phyloP scores from a whole-genome alignment of 2,329 filamentous ascomycete species.

The Curvularia hawaiiensis region DNA sequence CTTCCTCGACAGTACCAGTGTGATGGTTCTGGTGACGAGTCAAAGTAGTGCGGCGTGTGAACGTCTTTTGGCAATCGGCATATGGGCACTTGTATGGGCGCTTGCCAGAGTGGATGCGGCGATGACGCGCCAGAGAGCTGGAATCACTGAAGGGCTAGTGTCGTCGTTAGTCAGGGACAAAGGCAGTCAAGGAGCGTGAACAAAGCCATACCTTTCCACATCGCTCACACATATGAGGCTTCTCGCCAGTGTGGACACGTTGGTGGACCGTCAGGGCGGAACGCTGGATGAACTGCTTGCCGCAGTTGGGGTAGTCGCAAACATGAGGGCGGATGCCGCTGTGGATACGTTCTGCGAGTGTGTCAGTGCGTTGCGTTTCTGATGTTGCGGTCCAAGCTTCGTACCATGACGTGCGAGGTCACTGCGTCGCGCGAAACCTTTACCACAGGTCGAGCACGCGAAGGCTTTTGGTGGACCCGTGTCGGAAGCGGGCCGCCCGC shows the following conservation, averaged over 20 bases:
- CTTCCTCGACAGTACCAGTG: constrained; percentile 92
- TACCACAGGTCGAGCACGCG: constrained; percentile 85
- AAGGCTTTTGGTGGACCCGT: constrained; percentile 73
- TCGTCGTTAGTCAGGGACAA: constrained; percentile 29
- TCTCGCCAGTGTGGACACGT: constrained; percentile 95
- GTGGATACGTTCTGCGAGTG: constrained; percentile 82
- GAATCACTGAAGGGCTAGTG: constrained; percentile 91
- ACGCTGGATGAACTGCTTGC: constrained; percentile 96
- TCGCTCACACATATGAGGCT: constrained; percentile 96
- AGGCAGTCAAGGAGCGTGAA: background rate
- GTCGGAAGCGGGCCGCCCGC: constrained; percentile 52
- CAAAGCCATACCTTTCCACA: constrained; percentile 80
- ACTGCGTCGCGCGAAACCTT: constrained; percentile 90
- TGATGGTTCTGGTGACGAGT: constrained; percentile 97
- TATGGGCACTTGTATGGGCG: constrained; percentile 97
- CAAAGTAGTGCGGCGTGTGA: constrained; percentile 91
- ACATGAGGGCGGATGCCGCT: constrained; percentile 89
- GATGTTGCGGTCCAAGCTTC: constrained; percentile 49
- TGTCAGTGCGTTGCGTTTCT: constrained; percentile 39
- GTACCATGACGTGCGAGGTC: constrained; percentile 93
- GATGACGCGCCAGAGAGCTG: constrained; percentile 89
- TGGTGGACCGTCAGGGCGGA: constrained; percentile 95
- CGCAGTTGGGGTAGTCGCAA: constrained; percentile 86
- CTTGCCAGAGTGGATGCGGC: constrained; percentile 93
- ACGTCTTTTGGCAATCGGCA: constrained; percentile 97